Base-by-base conservation (phyloP, 305 asterid species). In the Salvia sclarea region DNA sequence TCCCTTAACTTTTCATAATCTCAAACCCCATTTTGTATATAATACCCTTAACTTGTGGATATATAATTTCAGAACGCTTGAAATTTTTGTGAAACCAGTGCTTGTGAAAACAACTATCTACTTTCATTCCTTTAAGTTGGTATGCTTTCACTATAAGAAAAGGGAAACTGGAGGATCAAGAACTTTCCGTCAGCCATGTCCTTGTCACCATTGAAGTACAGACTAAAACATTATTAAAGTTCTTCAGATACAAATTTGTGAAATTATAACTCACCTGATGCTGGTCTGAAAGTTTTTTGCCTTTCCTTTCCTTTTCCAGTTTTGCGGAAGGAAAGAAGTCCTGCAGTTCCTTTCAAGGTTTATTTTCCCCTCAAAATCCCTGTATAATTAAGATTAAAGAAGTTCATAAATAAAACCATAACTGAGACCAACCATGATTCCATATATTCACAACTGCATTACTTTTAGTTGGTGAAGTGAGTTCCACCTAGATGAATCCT, bases 261-360 rank as follows among this genome's bases (percentile, higher is more conserved):
- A 52, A 61, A 40, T 33, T 55, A 13, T 8, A 8, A 33, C 21
- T 49, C 24, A 22, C 24, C 18, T 35, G 16, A 20, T 33, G 8
- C 3, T n/a, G 41, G 62, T 21, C 55, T 55, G 44, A 33, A 56
- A 11, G 13, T 56, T 24, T 41, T 68, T 57, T 65, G 61, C 43
- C 17, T 56, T 37, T 20, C 43, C 17, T 56, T 37, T 20, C 30
- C 9, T 20, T 33, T 57, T 64, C 35, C n/a, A 14, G 45, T 28
- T 54, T 65, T 61, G 69, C 56, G 11, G 77, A 33, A 52, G 71
- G 41, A 63, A 72, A 55, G 45, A 73, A 56, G 57, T 63, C 35
- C 61, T 35, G 55, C 61, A 65, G 9, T 47, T 35, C 20, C 25
- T 57, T 72, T 65, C 61, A 28, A 57, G 68, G 44, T 56, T 64